Base-by-base conservation (phyloP, 192 early-diverging fungal genomes). In the Backusella luteola region DNA sequence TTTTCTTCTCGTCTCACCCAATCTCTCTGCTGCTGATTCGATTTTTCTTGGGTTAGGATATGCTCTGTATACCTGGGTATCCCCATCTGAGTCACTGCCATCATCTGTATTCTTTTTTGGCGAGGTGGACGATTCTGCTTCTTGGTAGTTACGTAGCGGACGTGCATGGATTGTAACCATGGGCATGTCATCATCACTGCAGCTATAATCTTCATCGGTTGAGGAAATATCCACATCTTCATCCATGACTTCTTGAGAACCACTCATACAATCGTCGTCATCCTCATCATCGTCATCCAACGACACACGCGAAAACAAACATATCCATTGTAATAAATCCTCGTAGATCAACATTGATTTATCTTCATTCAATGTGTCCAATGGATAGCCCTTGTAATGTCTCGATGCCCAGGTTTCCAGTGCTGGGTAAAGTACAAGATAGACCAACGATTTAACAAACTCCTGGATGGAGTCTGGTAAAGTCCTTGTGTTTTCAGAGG, bases 381-480 rank as follows among this genome's bases (percentile, higher is more conserved):
- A 29, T 2, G 52, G 42, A 17, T 53, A 41, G 9, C 42, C 63
- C 21, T 59, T 71, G 19, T 56, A 35, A 36, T 77, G 35, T 6
- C 42, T 46, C 7, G 46, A 46, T 23, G 76, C 71, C 69, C 69
- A 77, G 6, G 66, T 44, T 11, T 73, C 66, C 23, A 77, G 17
- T 7, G 69, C 56, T 0, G 76, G 71, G 6, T 67, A 34, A 29
- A 77, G 70, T 23, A 69, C 26, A n/a, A 77, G 49, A 46, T 71
- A 66, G 14, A 77, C 76, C 15, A 77, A 11, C 0, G 39, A 46
- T 26, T 72, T 66, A 19, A 77, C 69, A 66, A 71, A 71, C 21
- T 70, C 69, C 21, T 69, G 68, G 14, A 77, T 49, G 29, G 76
- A 63, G 15, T 77, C 76, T 36, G 76, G 52, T 34, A 77, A 38